phyloP scores from a whole-genome alignment of 1,284 basidiomycete species.

The Tilletia setariae region DNA sequence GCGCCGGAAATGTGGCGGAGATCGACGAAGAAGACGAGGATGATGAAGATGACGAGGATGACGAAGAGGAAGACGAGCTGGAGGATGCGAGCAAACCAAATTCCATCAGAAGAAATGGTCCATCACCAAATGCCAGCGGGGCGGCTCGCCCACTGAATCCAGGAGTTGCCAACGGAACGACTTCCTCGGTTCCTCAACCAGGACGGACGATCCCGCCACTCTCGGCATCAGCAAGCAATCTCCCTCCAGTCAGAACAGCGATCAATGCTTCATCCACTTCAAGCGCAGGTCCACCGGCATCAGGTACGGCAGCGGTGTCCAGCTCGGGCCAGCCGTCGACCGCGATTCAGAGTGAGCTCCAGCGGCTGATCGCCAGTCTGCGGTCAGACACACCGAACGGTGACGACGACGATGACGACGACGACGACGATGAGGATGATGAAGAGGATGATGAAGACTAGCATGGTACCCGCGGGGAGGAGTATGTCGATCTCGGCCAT shows the following conservation, averaged over 20 bases:
- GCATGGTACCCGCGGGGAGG: neutral
- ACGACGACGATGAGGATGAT: neutral
- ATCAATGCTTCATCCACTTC: neutral
- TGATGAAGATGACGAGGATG: constrained; percentile 18
- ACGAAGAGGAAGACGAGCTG: neutral
- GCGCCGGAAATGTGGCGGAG: constrained; percentile 11
- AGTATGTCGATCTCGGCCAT: neutral
- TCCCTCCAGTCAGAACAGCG: neutral
- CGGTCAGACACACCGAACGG: too few species aligned
- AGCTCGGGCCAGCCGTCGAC: neutral
- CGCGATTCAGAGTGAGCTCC: constrained; percentile 7
- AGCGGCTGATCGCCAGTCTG: constrained; percentile 7
- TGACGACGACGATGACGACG: neutral
- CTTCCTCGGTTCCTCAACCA: neutral
- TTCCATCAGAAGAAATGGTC: neutral
- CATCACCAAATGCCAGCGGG: neutral
- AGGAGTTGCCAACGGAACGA: neutral
- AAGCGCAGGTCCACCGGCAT: neutral
- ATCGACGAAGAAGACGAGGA: constrained; percentile 27
- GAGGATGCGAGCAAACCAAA: neutral
- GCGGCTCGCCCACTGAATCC: neutral
- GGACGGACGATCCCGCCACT: neutral
- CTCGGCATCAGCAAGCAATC: neutral
- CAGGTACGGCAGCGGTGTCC: neutral
- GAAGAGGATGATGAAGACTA: neutral